These are phyloP conservation scores for Porogramme epimiltina DNA, from an alignment of 1,284 basidiomycete species.

Conservation along the genomic window DNA sequence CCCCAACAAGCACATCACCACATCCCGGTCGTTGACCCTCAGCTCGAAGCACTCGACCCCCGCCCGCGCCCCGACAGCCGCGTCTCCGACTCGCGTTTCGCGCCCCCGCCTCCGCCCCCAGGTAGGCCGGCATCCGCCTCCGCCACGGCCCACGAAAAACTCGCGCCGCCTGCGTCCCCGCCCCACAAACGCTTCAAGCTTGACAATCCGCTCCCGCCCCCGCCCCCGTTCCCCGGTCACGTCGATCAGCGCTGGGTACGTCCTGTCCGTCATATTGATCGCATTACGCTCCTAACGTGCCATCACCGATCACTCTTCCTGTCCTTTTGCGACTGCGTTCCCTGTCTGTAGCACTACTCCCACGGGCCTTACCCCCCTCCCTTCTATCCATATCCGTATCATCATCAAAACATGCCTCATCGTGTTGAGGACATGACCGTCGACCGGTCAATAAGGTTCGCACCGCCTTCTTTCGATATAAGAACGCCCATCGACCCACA, in stretches of 20 bases:
- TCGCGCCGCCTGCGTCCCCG: slow-evolving; percentile 14
- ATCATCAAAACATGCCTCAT: slow-evolving; percentile 43
- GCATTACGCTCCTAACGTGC: slow-evolving; percentile 22
- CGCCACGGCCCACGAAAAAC: slow-evolving; percentile 3
- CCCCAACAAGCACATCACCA: slow-evolving; percentile 1
- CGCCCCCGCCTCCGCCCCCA: slow-evolving; percentile 4
- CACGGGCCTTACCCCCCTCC: slow-evolving; percentile 21
- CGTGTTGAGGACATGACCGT: slow-evolving; percentile 45
- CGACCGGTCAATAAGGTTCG: slow-evolving; percentile 43
- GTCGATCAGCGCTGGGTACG: slow-evolving; percentile 27
- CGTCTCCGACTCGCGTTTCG: slow-evolving; percentile 17
- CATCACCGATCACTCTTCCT: slow-evolving; percentile 22
- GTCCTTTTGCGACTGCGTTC: slow-evolving; percentile 3
- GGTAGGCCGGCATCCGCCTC: slow-evolving; percentile 1
- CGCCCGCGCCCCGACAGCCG: slow-evolving; percentile 18
- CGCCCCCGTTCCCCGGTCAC: slow-evolving; percentile 19
- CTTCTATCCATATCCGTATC: slow-evolving; percentile 28
- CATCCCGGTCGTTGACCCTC: background rate
- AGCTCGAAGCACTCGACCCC: slow-evolving; percentile 1
- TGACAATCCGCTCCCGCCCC: slow-evolving; percentile 17
- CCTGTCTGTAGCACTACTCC: slow-evolving; percentile 21
- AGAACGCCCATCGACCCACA: slow-evolving; percentile 22
- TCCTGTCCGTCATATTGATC: slow-evolving; percentile 20
- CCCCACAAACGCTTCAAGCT: slow-evolving; percentile 21
- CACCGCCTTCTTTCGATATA: slow-evolving; percentile 25